phyloP scores from a whole-genome alignment of 805 yeast species.

The Yarrowia sp. region DNA sequence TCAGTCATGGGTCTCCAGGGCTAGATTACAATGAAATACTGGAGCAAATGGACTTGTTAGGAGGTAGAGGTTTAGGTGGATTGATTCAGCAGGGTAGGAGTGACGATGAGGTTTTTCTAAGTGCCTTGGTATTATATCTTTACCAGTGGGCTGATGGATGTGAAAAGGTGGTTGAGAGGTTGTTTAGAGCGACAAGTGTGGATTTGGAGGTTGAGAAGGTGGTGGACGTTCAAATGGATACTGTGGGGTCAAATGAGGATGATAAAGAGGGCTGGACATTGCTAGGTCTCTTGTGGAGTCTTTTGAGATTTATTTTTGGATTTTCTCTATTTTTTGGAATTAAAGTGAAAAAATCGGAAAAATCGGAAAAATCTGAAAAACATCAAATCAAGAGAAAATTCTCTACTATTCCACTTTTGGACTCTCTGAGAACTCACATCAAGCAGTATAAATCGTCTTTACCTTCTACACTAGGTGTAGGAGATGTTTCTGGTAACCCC shows the following conservation, averaged over 20 bases:
- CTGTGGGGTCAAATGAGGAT: background rate
- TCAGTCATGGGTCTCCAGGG: background rate
- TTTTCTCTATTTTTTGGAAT: background rate
- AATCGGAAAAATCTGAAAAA: background rate
- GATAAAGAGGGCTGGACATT: background rate
- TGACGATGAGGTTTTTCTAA: background rate
- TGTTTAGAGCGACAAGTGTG: background rate
- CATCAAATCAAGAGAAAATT: no score
- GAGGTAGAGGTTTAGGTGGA: slow-evolving; percentile 1
- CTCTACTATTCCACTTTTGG: slow-evolving; percentile 1
- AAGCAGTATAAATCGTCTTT: background rate
- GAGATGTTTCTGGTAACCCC: slow-evolving; percentile 4
- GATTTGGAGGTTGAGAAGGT: background rate
- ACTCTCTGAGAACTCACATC: background rate
- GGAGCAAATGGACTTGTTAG: background rate
- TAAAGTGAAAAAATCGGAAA: no score
- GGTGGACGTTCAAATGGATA: background rate
- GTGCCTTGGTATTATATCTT: background rate
- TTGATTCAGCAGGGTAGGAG: slow-evolving; percentile 2
- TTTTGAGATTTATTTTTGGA: background rate
- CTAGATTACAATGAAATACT: background rate
- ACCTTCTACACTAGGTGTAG: background rate
- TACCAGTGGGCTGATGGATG: background rate
- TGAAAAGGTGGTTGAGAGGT: background rate
- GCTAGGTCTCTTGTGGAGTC: background rate